Evolutionary conservation across 306 rosid genomes (phyloP).

Genomic region (Citrullus amarus): DNA sequence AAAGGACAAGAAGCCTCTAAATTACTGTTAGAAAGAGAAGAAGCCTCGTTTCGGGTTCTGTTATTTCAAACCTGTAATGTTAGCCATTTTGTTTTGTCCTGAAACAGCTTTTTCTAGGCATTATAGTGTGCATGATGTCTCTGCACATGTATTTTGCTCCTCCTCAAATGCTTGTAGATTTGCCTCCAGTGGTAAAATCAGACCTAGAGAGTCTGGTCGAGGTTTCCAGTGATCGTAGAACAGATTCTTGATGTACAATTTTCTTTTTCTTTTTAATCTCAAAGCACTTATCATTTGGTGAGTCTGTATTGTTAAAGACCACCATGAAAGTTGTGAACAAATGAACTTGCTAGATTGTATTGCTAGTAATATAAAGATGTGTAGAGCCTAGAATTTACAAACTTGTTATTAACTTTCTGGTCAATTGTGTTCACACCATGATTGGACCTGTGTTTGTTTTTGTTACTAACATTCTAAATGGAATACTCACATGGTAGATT

Average conservation of each 20-base stretch:
- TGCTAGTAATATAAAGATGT: not conserved
- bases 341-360: not conserved
- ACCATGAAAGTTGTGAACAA: not conserved
- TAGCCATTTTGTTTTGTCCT: constrained; percentile 1
- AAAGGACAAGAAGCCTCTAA: too few relatives aligned
- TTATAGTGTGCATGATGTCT: constrained; percentile 82
- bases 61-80: not conserved
- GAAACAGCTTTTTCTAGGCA: constrained; percentile 81
- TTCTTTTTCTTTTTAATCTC: not conserved
- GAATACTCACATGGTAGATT: too few relatives aligned
- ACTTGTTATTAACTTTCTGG: too few relatives aligned
- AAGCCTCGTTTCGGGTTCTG: not conserved
- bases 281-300: not conserved
- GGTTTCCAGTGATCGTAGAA: constrained; percentile 46
- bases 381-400: constrained; percentile 4
- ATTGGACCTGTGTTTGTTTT: too few relatives aligned
- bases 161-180: constrained; percentile 50
- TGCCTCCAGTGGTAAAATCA: constrained; percentile 44
- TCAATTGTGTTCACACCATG: too few relatives aligned
- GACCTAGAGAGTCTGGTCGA: constrained; percentile 54
- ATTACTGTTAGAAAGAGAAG: not conserved
- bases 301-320: not conserved
- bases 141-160: constrained; percentile 96
- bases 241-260: constrained; percentile 33
- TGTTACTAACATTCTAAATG: too few relatives aligned